Evolutionary conservation across 1,139 yeast species (phyloP).

Genomic region (Magnusiomyces suaveolens): DNA sequence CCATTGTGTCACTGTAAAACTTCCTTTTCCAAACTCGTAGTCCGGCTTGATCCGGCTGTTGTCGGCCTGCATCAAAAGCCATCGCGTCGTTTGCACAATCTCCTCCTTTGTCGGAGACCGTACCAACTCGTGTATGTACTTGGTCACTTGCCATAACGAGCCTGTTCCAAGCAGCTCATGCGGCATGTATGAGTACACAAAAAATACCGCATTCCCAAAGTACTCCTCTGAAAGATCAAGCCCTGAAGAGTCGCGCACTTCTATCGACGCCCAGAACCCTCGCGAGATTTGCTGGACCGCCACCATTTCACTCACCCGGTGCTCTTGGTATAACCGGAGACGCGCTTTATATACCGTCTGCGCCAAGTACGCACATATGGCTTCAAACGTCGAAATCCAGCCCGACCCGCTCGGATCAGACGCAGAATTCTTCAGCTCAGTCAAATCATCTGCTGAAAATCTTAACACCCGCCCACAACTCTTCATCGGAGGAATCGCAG

Average conservation of each 20-base stretch:
- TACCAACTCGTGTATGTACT: not conserved
- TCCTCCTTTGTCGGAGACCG: not conserved
- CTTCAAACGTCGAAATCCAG: not conserved
- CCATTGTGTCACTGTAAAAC: not conserved
- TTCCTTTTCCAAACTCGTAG: not conserved
- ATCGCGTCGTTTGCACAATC: not conserved
- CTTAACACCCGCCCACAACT: not conserved
- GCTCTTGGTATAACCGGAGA: not conserved
- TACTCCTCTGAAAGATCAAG: not conserved
- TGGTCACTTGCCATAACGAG: not conserved
- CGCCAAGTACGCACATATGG: not conserved
- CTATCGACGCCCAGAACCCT: not conserved
- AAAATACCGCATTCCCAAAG: not conserved
- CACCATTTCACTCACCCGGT: not conserved
- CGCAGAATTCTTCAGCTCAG: not conserved
- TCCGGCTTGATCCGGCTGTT: not conserved
- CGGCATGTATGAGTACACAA: not conserved
- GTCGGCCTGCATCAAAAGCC: not conserved
- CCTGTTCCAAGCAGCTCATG: not conserved
- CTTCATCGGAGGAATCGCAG: not conserved
- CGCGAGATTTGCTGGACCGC: not conserved
- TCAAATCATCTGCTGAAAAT: not conserved
- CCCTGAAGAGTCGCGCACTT: not conserved
- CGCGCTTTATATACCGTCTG: not conserved
- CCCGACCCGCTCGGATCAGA: not conserved